Base-by-base conservation (phyloP, 179 eudicot genomes). In the Camellia oleifera region DNA sequence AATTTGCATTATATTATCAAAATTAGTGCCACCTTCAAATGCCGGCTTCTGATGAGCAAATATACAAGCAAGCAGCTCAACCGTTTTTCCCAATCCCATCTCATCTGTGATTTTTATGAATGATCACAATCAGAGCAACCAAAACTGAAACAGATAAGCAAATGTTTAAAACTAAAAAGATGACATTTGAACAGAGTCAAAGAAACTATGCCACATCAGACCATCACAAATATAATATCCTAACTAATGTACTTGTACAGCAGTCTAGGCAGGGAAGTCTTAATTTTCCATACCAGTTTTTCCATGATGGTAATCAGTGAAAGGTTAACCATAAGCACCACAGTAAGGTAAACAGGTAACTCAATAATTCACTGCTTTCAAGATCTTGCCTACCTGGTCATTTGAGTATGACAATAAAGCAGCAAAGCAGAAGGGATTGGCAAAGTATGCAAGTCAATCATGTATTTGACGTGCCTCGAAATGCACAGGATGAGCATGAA, bases 21-120 rank as follows among this genome's bases (percentile, higher is more conserved):
- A 73, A 77, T 67, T 78, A 85, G 63, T 76, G 69, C 80, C 77
- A 65, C 56, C 76, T 85, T 87, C 92, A 83, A 91, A 81, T 64
- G 89, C 81, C 76, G 89, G 80, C 88, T 88, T 90, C 80, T 83
- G 90, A 84, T 96, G 92, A 81, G 95, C 90, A 81, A 92, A 88
- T 23, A 96, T 86, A 82, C 99, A 96, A 61, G 94, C 97, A 78
- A 96, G 95, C 81, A 97, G 91, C 90, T 97, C 99, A 80, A 97
- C 87, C 68, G 99, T 97, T 87, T 97, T 97, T 64, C 99, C 99
- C 84, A 97, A 84, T 54, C 99, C 99, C 99, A 97, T 97, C 84
- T 97, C 99, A 86, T 97, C 99, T 97, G 90, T 65, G 84, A 73
- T 50, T 74, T 71, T 76, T 50, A 69, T 60, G 64, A 77, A 78